A percentile compares a stretch with the other conserved stretches of the same genome.
Evolutionary conservation across 306 rosid species (phyloP).

Genomic region (Malus sieversii): DNA sequence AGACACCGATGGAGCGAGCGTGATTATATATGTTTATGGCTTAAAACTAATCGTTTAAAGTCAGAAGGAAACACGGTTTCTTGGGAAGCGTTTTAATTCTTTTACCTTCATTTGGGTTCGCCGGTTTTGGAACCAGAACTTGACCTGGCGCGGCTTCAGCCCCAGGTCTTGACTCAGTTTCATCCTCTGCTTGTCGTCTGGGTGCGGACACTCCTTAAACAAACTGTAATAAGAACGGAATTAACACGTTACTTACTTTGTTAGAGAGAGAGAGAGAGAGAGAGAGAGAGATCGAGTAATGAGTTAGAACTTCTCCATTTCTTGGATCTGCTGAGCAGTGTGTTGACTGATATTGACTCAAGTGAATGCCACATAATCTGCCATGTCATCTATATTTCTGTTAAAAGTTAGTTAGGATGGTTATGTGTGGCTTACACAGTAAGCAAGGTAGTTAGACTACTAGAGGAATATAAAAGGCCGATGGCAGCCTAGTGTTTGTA

Average conservation of each 20-base stretch:
- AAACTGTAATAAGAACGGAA: conserved; percentile 29
- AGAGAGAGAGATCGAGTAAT: not conserved
- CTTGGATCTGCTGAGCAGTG: conserved; percentile 98
- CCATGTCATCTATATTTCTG: too few species aligned
- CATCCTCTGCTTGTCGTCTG: conserved; percentile 89
- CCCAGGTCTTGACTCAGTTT: conserved; percentile 76
- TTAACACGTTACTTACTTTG: not conserved
- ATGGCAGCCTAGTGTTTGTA: too few species aligned
- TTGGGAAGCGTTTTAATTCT: not conserved
- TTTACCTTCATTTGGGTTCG: conserved; percentile 90
- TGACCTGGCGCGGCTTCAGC: conserved; percentile 89
- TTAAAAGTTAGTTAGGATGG: too few species aligned
- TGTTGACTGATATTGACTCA: too few species aligned
- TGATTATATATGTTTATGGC: not conserved
- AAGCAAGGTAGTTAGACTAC: too few species aligned
- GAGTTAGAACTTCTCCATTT: conserved; percentile 67
- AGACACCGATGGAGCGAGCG: not conserved
- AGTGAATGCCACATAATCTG: too few species aligned
- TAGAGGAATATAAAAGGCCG: too few species aligned
- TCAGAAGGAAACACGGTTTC: not conserved
- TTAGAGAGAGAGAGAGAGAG: not conserved
- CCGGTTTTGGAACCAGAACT: conserved; percentile 98
- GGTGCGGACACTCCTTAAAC: conserved; percentile 97
- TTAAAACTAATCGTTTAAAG: not conserved
- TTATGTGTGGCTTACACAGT: too few species aligned